Base-by-base conservation (phyloP, 2,329 filamentous ascomycete genomes). In the Blastomyces parvus region DNA sequence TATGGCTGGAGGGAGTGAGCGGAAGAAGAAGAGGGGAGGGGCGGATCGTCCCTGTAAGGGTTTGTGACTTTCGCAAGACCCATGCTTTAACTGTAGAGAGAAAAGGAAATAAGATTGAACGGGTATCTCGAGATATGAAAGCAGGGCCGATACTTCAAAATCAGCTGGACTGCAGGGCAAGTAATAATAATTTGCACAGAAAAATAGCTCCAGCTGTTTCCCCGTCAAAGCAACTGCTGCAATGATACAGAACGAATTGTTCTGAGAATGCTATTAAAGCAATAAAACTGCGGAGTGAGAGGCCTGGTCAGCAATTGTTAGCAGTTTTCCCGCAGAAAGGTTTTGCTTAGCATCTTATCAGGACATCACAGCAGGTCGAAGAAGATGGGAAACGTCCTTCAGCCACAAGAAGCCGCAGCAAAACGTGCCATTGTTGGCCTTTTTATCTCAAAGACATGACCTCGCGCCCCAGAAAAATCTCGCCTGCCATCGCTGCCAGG, bases 41-140 rank as follows among this genome's bases (percentile, higher is more conserved):
- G 67, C 64, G 52, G 68, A n/a, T 56, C 50, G 52, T 62, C 60
- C n/a, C 36, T 22, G 60, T 33, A 55, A 8, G 57, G 38, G 14
- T 17, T 40, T 25, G 25, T 1, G 40, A 13, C 7, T 42, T 57
- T 40, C 8, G 57, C 40, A 33, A n/a, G 38, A 5, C 57, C 57
- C 57, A 59, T 59, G 38, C 14, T n/a, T n/a, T n/a, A n/a, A n/a
- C 5, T 30, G 11, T 19, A 33, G 52, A 33, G 30, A 8, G 30
- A 55, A 36, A n/a, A 19, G 9, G 50, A 53, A 33, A 53, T 8
- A 19, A 19, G 33, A 6, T 33, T 33, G 22, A n/a, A 22, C 22
- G 33, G 56, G n/a, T 42, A 27, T 44, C 56, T 59, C 17, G 27
- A 33, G 52, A 36, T n/a, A 36, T 36, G 27, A 36, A 19, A 55